Conservation (phyloP, 2,329 filamentous ascomycete genomes). For the Kalmusia sp. region DNA sequence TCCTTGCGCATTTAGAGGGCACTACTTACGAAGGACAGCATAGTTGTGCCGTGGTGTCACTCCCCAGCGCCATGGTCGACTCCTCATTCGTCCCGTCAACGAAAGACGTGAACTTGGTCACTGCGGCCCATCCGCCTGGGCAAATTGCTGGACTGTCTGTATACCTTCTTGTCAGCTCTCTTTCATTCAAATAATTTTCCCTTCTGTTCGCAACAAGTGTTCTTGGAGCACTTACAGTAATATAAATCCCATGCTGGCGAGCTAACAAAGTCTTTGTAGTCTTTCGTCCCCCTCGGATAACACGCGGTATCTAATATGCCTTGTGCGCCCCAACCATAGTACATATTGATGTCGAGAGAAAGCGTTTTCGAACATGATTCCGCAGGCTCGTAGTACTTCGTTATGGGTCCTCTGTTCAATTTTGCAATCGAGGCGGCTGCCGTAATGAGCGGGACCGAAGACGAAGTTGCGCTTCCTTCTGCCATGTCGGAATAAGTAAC, state of each 20-base stretch:
- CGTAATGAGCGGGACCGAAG: neutral
- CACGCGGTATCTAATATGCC: neutral
- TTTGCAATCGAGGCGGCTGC: neutral
- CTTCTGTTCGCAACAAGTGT: neutral
- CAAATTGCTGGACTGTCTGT: slow-evolving; percentile 3
- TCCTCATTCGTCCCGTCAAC: neutral
- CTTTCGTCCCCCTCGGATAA: neutral
- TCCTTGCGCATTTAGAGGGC: neutral
- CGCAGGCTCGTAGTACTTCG: neutral
- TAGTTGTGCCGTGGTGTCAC: neutral
- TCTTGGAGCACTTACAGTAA: neutral
- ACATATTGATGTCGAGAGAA: neutral
- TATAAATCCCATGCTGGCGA: neutral
- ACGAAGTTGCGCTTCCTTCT: neutral
- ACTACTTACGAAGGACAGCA: slow-evolving; percentile 4
- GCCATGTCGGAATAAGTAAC: neutral
- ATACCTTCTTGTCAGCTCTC: neutral
- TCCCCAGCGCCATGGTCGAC: neutral
- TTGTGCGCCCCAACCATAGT: neutral
- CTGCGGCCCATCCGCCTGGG: neutral
- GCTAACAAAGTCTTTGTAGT: neutral
- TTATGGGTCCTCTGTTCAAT: neutral
- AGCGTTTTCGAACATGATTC: neutral
- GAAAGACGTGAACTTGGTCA: neutral
- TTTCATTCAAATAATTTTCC: neutral